Percentiles rank a stretch among this genome's conserved stretches.
These are phyloP conservation scores for Eucalyptus marginata DNA, from an alignment of 345 rosid species.

Conservation along the genomic window DNA sequence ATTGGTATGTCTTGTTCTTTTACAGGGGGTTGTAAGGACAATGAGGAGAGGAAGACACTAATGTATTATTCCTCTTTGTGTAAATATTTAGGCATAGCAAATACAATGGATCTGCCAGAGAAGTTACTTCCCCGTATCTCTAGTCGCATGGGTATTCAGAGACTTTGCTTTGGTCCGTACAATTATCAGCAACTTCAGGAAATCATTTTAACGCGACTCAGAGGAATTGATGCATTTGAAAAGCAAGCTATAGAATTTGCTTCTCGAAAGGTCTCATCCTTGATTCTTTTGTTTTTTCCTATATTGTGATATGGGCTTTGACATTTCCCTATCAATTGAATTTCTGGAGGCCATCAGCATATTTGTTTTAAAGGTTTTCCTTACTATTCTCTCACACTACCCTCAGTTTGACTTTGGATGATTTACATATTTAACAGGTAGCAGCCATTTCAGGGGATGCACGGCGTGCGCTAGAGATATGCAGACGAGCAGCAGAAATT, in stretches of 20 bases:
- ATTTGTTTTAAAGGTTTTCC: not conserved
- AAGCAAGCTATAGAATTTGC: slow-evolving; percentile 93
- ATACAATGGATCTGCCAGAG: slow-evolving; percentile 99
- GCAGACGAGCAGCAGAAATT: slow-evolving; percentile 95
- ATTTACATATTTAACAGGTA: slow-evolving; percentile 23
- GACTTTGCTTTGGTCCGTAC: slow-evolving; percentile 95
- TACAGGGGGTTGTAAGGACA: not conserved
- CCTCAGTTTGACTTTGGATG: not conserved
- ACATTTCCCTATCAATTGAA: not conserved
- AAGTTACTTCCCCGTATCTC: slow-evolving; percentile 96
- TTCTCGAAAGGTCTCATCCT: slow-evolving; percentile 59
- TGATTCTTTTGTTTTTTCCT: not conserved
- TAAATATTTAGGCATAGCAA: slow-evolving; percentile 65
- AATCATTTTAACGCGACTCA: slow-evolving; percentile 72
- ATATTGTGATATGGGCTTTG: not conserved
- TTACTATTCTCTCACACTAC: not conserved
- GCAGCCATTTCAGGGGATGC: slow-evolving; percentile 99
- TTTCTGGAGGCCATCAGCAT: not conserved
- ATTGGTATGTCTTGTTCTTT: slow-evolving; percentile 30
- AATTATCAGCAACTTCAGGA: slow-evolving; percentile 89
- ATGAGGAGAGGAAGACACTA: not conserved
- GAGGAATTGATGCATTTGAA: slow-evolving; percentile 79
- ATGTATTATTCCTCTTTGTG: not conserved
- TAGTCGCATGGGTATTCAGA: slow-evolving; percentile 92
- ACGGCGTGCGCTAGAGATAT: slow-evolving; percentile 91